Base-by-base conservation (phyloP, 371 early-diverging fungal genomes). In the Funneliformis caledonium region DNA sequence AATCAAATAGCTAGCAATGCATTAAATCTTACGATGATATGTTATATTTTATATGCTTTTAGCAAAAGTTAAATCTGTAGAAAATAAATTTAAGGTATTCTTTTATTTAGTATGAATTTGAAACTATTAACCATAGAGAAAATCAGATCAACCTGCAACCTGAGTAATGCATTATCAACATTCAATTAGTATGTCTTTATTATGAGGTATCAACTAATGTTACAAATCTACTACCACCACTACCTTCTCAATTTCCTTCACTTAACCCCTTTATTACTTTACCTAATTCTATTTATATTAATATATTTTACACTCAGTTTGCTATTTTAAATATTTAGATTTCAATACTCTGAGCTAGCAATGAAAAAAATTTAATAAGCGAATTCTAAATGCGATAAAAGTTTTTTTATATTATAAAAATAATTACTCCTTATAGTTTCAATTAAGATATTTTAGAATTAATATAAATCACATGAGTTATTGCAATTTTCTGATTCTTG, bases 81-180 rank as follows among this genome's bases (percentile, higher is more conserved):
- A 12, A 14, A 64, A 64, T 8, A 12, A 64, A 64, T 64, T 64
- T 0, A 31, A 31, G 33, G 19, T 52, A 31, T 59, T 11, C 37
- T 14, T 52, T 48, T 74, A 52, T 74, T 48, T 56, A 74, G 59
- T 74, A 74, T n/a, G 59, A 74, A 68, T 76, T 76, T 50, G 61
- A 61, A 6, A 43, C 76, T 31, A 22, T 37, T 61, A 9, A 61
- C 3, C 62, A 45, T 62, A 4, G 19, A 8, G 62, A 43, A 33
- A 61, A 61, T 76, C 62, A 1, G 5, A 56, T 76, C 61, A 76
- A 37, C 45, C 4, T 61, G 2, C 61, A 19, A 76, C 76, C 45
- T 31, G 76, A 61, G 31, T 33, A 76, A 76, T 2, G 4, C 0
- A 19, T 76, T 11, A 60, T 76, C 62, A 61, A 61, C 12, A 76